Base-by-base conservation (phyloP, 2,329 filamentous ascomycete genomes). In the Alternaria novae-zelandiae region DNA sequence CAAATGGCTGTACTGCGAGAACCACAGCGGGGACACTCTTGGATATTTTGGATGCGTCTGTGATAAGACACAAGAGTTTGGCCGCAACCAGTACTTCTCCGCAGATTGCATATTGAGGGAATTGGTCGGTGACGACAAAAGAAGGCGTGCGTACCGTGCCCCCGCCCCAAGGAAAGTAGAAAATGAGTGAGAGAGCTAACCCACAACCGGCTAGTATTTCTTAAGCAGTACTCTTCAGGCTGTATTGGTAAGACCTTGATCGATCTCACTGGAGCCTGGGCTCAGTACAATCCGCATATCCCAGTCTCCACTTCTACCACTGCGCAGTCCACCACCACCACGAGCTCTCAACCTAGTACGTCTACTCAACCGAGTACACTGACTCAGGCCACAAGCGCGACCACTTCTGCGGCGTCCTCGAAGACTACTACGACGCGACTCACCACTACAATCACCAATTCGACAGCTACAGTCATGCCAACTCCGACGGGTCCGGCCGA, bases 31-130 rank as follows among this genome's bases (percentile, higher is more conserved):
- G 20, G 13, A 46, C 13, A 23, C n/a, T 4, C 12, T 21, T 21
- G 4, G n/a, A 6, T 62, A 62, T 41, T 62, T 62, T 26, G 11
- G 45, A 13, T 70, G 67, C 30, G 25, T 59, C 3, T 66, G 63
- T 53, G 20, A 41, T 0, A 41, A 54, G 36, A 46, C 62, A 20
- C 43, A 57, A 4, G 43, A 28, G 0, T 12, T 70, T 23, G 56
- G 50, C 1, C 26, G 32, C 10, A 70, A 65, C 5, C 12, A 15
- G 20, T 61, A 56, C 25, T 66, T 63, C 32, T 57, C 54, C 6
- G 45, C 67, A 0, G 26, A 56, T 10, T 70, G 67, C 30, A 12
- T 66, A 3, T 57, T 61, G 11, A 11, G 36, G 4, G 53, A 64
- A 28, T 70, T 64, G 43, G 54, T 28, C 4, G 43, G 50, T 11